phyloP scores from a whole-genome alignment of 208 protist genomes.

The Acanthamoeba rhysodes region DNA sequence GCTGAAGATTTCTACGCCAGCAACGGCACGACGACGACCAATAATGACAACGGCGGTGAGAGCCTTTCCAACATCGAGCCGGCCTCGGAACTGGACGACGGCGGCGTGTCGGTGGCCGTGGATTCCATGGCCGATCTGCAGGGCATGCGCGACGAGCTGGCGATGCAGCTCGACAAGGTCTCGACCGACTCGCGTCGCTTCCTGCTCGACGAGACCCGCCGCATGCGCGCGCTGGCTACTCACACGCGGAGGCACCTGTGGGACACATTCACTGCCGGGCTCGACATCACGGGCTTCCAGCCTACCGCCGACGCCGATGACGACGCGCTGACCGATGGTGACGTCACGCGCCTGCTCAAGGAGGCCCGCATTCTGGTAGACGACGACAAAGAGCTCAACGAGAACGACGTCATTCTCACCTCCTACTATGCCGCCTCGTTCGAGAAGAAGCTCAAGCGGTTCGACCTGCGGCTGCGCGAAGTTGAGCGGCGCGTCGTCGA shows the following conservation, averaged over 20 bases:
- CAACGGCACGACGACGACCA: neutral
- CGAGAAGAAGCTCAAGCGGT: constrained; percentile 32
- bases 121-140: neutral
- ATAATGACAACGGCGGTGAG: neutral
- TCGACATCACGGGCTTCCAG: constrained; percentile 7
- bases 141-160: constrained; percentile 26
- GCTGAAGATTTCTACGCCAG: neutral
- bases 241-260: constrained; percentile 18
- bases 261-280: constrained; percentile 18
- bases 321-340: neutral
- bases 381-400: neutral
- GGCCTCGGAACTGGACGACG: neutral
- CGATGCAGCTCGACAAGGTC: constrained; percentile 18
- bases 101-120: neutral
- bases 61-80: neutral
- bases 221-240: neutral
- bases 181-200: constrained; percentile 4
- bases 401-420: constrained; percentile 59
- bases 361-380: constrained; percentile 24
- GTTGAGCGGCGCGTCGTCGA: constrained; percentile 9
- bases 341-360: constrained; percentile 32
- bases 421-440: constrained; percentile 50
- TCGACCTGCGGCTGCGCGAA: constrained; percentile 29
- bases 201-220: constrained; percentile 23
- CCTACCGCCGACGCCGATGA: neutral